Percentiles rank a stretch among this genome's conserved stretches.
Conservation (phyloP, 169 alveolate genomes). For the Plasmodium inui region DNA sequence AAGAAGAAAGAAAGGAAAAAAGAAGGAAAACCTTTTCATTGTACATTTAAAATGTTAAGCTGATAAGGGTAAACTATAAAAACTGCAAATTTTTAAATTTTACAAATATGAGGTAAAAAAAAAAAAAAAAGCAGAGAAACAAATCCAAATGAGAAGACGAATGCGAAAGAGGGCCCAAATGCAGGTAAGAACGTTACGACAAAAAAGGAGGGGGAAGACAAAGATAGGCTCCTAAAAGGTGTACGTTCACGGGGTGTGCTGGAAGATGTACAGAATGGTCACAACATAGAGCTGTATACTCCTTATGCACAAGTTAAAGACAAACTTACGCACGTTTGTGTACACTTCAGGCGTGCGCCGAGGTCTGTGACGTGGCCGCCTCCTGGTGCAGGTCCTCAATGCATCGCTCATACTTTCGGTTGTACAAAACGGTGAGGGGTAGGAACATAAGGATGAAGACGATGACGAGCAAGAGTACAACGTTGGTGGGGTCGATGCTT, state of each 20-base stretch:
- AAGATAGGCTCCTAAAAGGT: neutral
- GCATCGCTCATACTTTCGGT: constrained; percentile 52
- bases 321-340: neutral
- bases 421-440: constrained; percentile 41
- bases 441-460: constrained; percentile 38
- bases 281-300: neutral
- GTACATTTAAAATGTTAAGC: neutral
- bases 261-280: neutral
- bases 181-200: neutral
- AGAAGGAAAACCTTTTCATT: neutral
- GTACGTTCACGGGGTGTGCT: neutral
- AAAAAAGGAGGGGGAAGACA: neutral
- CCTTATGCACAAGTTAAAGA: neutral
- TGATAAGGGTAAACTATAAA: neutral
- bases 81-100: neutral
- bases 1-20: neutral
- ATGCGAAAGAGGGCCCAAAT: neutral
- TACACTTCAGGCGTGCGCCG: neutral
- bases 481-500: constrained; percentile 28
- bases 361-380: neutral
- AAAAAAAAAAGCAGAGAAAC: neutral
- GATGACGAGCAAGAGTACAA: constrained; percentile 7
- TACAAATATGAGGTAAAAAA: neutral
- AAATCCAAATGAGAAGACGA: neutral
- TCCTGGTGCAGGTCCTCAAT: constrained; percentile 10